These are phyloP conservation scores for Purpureocillium takamizusanense DNA, from an alignment of 2,329 filamentous ascomycete species.

Conservation along the genomic window DNA sequence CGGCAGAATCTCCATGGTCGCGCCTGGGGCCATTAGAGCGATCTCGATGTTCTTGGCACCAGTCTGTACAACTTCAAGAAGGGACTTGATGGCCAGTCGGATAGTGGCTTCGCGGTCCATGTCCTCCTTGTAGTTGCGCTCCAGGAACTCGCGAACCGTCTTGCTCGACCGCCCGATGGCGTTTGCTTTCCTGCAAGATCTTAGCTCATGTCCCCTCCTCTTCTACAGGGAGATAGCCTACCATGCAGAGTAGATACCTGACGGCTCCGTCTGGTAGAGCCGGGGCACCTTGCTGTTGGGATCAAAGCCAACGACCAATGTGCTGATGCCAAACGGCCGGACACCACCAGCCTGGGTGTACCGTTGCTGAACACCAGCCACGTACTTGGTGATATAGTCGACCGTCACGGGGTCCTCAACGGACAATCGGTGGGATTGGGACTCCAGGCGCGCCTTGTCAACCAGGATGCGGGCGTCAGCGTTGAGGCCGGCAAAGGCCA, in stretches of 20 bases:
- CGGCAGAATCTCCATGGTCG: constrained; percentile 85
- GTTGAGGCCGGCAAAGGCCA: constrained; percentile 95
- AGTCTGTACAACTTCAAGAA: constrained; percentile 95
- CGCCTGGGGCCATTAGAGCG: constrained; percentile 91
- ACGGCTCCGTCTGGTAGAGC: constrained; percentile 98
- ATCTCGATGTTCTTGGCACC: constrained; percentile 99
- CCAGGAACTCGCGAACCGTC: constrained; percentile 96
- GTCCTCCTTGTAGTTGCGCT: constrained; percentile 96
- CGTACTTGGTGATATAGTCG: constrained; percentile 99
- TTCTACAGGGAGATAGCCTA: constrained; percentile 32
- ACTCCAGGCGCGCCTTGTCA: constrained; percentile 95
- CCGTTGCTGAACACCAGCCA: constrained; percentile 94
- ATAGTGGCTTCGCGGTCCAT: constrained; percentile 97
- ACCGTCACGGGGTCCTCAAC: constrained; percentile 96
- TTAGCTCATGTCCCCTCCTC: constrained; percentile 1
- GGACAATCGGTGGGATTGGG: constrained; percentile 92
- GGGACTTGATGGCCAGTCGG: constrained; percentile 93
- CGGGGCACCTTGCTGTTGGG: constrained; percentile 80
- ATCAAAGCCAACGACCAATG: constrained; percentile 96
- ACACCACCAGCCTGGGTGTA: constrained; percentile 99
- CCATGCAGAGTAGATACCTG: constrained; percentile 98
- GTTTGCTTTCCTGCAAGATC: constrained; percentile 78
- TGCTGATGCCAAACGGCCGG: constrained; percentile 96
- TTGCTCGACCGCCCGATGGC: constrained; percentile 97
- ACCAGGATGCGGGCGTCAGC: constrained; percentile 96